Evolutionary conservation across 805 yeast species (phyloP), one percentile per base, ranked within the genome.

Genomic region (Saturnispora sanitii): DNA sequence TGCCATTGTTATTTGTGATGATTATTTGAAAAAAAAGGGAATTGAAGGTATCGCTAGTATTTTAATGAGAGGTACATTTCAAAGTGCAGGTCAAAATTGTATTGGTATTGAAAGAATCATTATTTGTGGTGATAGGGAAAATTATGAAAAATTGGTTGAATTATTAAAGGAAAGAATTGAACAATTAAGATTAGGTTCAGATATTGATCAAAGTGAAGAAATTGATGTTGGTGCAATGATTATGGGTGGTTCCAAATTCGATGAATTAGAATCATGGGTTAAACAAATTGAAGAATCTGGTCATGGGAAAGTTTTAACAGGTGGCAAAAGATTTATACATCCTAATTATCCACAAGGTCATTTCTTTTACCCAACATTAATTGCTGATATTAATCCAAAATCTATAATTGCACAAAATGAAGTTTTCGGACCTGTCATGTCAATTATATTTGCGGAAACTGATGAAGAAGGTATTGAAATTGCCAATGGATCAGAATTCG

Each of bases 161-260:
- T 71, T 75, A 8, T 65, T 92, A 33, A 49, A 70, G 2, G 60
- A 67, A 25, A 70, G 92, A 43, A 75, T 92, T 17, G 66, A 70
- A 5, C 54, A 64, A 26, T 60, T 92, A 38, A 67, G 96, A 35
- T 55, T 87, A 6, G 98, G 99, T 11, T 83, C 96, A 4, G 92
- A 85, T 54, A 82, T 92, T 37, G 97, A 90, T 58, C 94, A 86
- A 57, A 68, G 78, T 38, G 94, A 83, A 50, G 92, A 80, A 49
- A 80, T 92, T 35, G 98, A 92, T 57, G 78, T 92, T 83, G 99
- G 99, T 35, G 96, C 98, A 6, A 81, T 86, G 74, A 84, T 90
- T 43, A 80, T 87, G 31, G 63, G 62, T 11, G 82, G 78, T 51
- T 71, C 75, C 28, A 72, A 95, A 48, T 85, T 90, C 54, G 76